Evolutionary conservation across 768 basidiomycete species (phyloP).

Genomic region (Mycena metata): DNA sequence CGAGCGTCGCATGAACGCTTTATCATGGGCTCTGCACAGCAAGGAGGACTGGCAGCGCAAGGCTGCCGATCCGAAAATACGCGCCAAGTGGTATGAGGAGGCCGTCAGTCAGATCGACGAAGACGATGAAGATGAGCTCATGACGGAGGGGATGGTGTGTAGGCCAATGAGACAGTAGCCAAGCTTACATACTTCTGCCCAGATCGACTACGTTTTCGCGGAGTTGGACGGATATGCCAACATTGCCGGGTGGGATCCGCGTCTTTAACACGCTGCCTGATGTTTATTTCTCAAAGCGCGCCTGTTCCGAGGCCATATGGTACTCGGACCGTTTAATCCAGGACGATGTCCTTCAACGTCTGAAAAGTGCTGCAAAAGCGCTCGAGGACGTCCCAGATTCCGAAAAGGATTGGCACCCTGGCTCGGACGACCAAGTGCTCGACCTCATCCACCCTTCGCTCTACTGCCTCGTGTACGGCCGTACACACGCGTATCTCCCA

Average conservation of each 20-base stretch:
- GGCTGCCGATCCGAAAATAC: too few relatives aligned
- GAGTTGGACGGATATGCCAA: conserved; percentile 37
- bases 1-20: too few relatives aligned
- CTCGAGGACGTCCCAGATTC: conserved; percentile 54
- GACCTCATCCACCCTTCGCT: conserved; percentile 58
- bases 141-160: too few relatives aligned
- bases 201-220: conserved; percentile 39
- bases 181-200: background rate
- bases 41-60: too few relatives aligned
- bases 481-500: conserved; percentile 37
- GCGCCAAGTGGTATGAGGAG: too few relatives aligned
- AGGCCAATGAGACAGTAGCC: too few relatives aligned
- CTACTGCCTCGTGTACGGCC: conserved; percentile 55
- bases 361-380: conserved; percentile 41
- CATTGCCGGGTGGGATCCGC: conserved; percentile 22
- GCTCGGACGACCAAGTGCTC: conserved; percentile 15
- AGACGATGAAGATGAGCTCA: too few relatives aligned
- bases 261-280: too few relatives aligned
- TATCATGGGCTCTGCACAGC: too few relatives aligned
- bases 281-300: conserved; percentile 28
- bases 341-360: conserved; percentile 18
- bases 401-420: conserved; percentile 52
- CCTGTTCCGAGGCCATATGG: conserved; percentile 18
- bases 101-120: too few relatives aligned
- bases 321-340: too few relatives aligned